Evolutionary conservation across 208 protist species (phyloP), one percentile per base, ranked within the genome.

Genomic region (Trypanosomatidae sp.): DNA sequence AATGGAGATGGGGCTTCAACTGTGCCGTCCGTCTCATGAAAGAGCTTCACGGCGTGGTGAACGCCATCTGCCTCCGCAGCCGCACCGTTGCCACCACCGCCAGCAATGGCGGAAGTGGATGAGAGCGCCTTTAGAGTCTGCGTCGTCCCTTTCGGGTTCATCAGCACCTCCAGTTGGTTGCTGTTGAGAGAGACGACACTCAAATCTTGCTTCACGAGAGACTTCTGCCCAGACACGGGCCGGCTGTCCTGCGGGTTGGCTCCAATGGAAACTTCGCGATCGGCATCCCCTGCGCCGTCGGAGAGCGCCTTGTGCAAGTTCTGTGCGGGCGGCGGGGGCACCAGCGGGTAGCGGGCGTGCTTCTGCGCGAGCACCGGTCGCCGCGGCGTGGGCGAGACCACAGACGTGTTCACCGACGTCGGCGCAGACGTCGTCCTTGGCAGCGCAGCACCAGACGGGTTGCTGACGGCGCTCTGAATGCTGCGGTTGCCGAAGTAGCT

Each of bases 401-500:
- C n/a, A n/a, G n/a, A n/a, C n/a, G n/a, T n/a, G n/a, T n/a, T n/a
- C n/a, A n/a, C n/a, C n/a, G 44, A 36, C 22, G 47, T 41, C n/a
- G 56, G 75, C 25, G 13, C 43, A 46, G 66, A 66, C 17, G 52
- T 8, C 28, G 41, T 71, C 1, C 41, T 53, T 1, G 74, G 75
- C 47, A 87, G 74, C 30, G 65, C 50, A 0, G 78, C 73, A 1
- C 74, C 53, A 19, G 69, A 83, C 13, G 82, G 82, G 71, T 86
- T 90, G 72, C 86, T 87, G 6, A 59, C 76, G 44, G 55, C 47
- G 30, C 65, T 58, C 41, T 64, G 70, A 30, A 83, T 62, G 64
- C 66, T 80, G 46, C 86, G 86, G 52, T 91, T 91, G 53, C 73
- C 78, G 58, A 91, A 91, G 73, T 80, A 76, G 69, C 73, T 85